A percentile compares a stretch with the other conserved stretches of the same genome.
These are phyloP conservation scores for Purshia tridentata DNA, from an alignment of 306 rosid genomes.

Conservation along the genomic window DNA sequence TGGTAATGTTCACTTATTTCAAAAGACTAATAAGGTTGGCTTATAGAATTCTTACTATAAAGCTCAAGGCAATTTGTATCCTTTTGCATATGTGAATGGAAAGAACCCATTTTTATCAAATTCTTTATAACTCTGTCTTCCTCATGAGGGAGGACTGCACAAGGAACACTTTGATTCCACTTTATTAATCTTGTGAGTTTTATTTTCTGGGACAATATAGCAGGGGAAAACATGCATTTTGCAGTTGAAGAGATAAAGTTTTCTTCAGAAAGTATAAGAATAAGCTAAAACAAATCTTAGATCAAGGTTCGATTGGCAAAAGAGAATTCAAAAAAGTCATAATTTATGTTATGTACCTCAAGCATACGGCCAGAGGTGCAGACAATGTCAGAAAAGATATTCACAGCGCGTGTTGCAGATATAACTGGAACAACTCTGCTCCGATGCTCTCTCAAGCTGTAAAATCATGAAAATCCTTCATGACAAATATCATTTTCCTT, in stretches of 20 bases:
- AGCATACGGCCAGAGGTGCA: background rate
- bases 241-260: background rate
- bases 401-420: too few relatives aligned
- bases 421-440: too few relatives aligned
- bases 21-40: conserved; percentile 26
- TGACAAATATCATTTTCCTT: background rate
- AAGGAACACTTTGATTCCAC: too few relatives aligned
- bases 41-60: background rate
- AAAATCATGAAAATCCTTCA: too few relatives aligned
- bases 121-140: background rate
- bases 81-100: background rate
- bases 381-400: background rate
- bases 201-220: background rate
- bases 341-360: background rate
- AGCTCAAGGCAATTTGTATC: conserved; percentile 1
- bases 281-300: background rate
- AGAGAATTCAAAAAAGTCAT: too few relatives aligned
- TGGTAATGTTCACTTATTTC: conserved; percentile 33
- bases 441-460: too few relatives aligned
- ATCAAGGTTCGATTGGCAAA: background rate
- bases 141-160: too few relatives aligned
- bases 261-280: background rate
- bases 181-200: background rate
- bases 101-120: background rate
- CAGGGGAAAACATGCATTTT: background rate